A percentile compares a stretch with the other conserved stretches of the same genome.
These are phyloP conservation scores for Lophiotrema nucula DNA, from an alignment of 495 filamentous ascomycete species.

Conservation along the genomic window DNA sequence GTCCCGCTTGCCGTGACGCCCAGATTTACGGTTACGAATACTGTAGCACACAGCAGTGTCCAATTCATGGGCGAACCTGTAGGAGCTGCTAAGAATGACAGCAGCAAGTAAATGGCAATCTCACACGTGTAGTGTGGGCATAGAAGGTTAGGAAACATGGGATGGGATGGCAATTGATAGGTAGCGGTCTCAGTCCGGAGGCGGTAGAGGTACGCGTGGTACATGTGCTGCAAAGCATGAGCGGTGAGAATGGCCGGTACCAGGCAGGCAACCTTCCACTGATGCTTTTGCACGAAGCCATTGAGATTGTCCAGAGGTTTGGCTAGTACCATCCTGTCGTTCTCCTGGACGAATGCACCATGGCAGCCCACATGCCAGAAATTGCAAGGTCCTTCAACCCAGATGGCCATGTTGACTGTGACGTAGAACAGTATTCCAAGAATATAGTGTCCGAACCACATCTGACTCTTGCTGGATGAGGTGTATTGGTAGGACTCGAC, in stretches of 20 bases:
- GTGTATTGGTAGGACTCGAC: conserved; percentile 66
- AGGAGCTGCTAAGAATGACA: conserved; percentile 74
- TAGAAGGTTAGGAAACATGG: conserved; percentile 65
- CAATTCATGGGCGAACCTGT: conserved; percentile 61
- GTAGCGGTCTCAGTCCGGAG: conserved; percentile 56
- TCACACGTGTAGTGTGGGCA: conserved; percentile 94
- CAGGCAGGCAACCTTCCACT: conserved; percentile 42
- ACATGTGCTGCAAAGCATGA: conserved; percentile 75
- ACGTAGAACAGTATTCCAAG: conserved; percentile 78
- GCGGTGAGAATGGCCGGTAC: conserved; percentile 68
- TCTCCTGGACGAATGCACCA: not conserved
- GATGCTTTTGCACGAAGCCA: too few species aligned
- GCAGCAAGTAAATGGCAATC: conserved; percentile 75
- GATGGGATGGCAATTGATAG: conserved; percentile 75
- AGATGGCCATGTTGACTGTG: conserved; percentile 67
- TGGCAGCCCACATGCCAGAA: too few species aligned
- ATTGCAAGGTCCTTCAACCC: conserved; percentile 85
- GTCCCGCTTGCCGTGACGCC: conserved; percentile 77
- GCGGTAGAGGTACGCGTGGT: conserved; percentile 74
- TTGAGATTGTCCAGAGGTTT: not conserved
- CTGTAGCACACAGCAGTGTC: conserved; percentile 64
- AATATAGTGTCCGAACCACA: conserved; percentile 82
- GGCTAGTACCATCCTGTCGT: not conserved
- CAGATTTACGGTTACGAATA: conserved; percentile 78
- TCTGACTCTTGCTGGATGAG: conserved; percentile 66